A percentile compares a stretch with the other conserved stretches of the same genome.
Conservation (phyloP, 2,329 filamentous ascomycete species). For the Colletotrichum acutatum region DNA sequence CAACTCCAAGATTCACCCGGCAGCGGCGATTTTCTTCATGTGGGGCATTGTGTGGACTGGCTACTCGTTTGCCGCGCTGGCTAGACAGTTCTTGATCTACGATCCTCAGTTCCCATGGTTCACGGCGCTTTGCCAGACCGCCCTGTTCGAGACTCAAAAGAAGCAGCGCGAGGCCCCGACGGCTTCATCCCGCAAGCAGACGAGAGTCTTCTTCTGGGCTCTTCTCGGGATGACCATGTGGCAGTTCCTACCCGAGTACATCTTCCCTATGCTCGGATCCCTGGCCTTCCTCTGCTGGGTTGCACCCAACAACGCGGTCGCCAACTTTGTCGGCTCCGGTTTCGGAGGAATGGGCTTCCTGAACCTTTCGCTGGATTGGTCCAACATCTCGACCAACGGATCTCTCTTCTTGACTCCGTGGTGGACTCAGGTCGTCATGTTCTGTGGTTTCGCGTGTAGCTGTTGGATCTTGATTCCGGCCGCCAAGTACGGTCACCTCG, state of each 20-base stretch:
- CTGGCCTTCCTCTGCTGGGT: constrained; percentile 70
- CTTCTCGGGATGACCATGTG: constrained; percentile 58
- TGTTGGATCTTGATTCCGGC: constrained; percentile 69
- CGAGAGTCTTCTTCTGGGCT: constrained; percentile 65
- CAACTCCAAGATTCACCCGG: constrained; percentile 60
- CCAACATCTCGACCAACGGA: constrained; percentile 52
- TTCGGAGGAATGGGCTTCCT: constrained; percentile 67
- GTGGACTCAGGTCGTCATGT: constrained; percentile 60
- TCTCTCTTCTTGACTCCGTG: constrained; percentile 67
- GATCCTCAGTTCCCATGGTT: constrained; percentile 58
- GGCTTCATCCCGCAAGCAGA: constrained; percentile 61
- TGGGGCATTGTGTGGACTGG: constrained; percentile 65
- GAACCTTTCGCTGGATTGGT: constrained; percentile 68
- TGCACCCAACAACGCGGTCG: constrained; percentile 64
- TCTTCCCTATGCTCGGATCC: constrained; percentile 30
- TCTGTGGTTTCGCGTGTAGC: constrained; percentile 64
- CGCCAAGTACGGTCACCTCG: constrained; percentile 67
- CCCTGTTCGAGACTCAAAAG: constrained; percentile 67
- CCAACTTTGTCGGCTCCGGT: constrained; percentile 71
- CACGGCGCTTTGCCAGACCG: constrained; percentile 59
- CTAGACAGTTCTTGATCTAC: constrained; percentile 66
- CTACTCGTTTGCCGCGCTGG: constrained; percentile 68
- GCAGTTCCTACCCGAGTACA: constrained; percentile 31
- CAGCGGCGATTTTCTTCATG: constrained; percentile 70
- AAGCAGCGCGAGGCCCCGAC: constrained; percentile 62